Conservation (phyloP, 2,329 filamentous ascomycete species). For the Ceratocystis diversiconidia region DNA sequence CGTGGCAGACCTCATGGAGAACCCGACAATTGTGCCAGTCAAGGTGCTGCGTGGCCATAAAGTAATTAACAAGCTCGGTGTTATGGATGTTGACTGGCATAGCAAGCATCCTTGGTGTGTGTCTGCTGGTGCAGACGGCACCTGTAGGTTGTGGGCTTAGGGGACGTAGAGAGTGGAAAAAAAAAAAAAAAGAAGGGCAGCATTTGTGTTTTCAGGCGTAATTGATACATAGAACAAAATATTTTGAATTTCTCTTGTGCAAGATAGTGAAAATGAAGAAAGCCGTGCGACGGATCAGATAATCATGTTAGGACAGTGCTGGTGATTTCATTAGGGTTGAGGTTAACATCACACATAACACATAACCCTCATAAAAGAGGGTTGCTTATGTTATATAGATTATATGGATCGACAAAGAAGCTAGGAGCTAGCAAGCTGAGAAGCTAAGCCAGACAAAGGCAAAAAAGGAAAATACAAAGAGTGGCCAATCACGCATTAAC, state of each 20-base stretch:
- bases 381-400: background rate
- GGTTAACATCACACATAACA: background rate
- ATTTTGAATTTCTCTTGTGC: slow-evolving; percentile 7
- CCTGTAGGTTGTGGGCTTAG: slow-evolving; percentile 74
- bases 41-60: slow-evolving; percentile 88
- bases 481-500: background rate
- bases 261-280: background rate
- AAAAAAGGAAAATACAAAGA: background rate
- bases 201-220: slow-evolving; percentile 18
- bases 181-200: slow-evolving; percentile 11
- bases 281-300: background rate
- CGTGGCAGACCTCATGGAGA: slow-evolving; percentile 86
- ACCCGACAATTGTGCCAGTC: slow-evolving; percentile 87
- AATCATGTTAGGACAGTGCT: background rate
- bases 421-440: background rate
- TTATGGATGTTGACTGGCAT: slow-evolving; percentile 94
- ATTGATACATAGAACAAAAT: slow-evolving; percentile 16
- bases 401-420: background rate
- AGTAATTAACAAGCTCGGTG: slow-evolving; percentile 71
- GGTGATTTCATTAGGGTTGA: background rate
- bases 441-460: background rate
- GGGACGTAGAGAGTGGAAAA: background rate
- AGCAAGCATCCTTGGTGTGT: slow-evolving; percentile 86
- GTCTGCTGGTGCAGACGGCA: slow-evolving; percentile 87
- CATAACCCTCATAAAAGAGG: background rate